Evolutionary conservation across 768 basidiomycete species (phyloP).

Genomic region (Termitomyces sp.): DNA sequence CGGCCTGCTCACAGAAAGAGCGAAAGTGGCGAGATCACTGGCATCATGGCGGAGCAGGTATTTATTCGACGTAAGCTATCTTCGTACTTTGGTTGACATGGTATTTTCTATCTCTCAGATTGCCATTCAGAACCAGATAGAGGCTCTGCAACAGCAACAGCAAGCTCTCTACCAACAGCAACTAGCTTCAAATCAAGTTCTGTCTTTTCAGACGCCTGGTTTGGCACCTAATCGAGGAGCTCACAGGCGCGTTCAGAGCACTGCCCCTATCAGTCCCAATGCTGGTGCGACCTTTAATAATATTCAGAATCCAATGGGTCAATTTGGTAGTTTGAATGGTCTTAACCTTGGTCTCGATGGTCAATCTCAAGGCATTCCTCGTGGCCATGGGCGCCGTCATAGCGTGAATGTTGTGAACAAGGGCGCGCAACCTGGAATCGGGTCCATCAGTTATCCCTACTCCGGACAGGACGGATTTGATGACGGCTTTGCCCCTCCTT

Average conservation of each 20-base stretch:
- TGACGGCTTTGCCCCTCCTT: slow-evolving; percentile 68
- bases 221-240: slow-evolving; percentile 55
- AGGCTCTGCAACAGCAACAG: slow-evolving; percentile 85
- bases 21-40: slow-evolving; percentile 73
- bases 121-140: slow-evolving; percentile 86
- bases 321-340: slow-evolving; percentile 51
- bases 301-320: slow-evolving; percentile 57
- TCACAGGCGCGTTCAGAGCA: slow-evolving; percentile 87
- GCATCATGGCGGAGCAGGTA: slow-evolving; percentile 97
- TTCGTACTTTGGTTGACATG: neutral
- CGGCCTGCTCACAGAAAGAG: slow-evolving; percentile 42
- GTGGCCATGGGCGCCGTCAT: slow-evolving; percentile 84
- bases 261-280: slow-evolving; percentile 55
- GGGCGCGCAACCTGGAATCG: slow-evolving; percentile 37
- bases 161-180: slow-evolving; percentile 88
- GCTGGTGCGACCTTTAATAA: slow-evolving; percentile 37
- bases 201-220: slow-evolving; percentile 75
- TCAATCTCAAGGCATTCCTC: slow-evolving; percentile 60
- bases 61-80: slow-evolving; percentile 14
- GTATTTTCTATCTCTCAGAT: slow-evolving; percentile 42
- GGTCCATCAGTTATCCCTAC: slow-evolving; percentile 47
- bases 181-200: slow-evolving; percentile 79
- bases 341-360: slow-evolving; percentile 58
- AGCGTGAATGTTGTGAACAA: slow-evolving; percentile 92
- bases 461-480: slow-evolving; percentile 65